Percentiles rank a stretch among this genome's conserved stretches.
These are phyloP conservation scores for Russula brevipes DNA, from an alignment of 768 basidiomycete species.

Conservation along the genomic window DNA sequence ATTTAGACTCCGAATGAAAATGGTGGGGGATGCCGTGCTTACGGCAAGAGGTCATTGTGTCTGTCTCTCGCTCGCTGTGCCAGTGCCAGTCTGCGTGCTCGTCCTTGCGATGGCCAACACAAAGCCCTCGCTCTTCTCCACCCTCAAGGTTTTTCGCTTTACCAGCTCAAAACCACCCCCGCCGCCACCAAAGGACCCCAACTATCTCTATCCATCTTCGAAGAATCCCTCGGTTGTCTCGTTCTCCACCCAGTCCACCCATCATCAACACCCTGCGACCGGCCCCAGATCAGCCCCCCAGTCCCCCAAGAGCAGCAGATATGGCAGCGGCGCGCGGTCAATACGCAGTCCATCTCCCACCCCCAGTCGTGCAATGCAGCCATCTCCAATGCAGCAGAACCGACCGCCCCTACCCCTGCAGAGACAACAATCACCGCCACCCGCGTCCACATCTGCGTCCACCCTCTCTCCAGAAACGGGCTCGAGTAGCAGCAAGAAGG, in stretches of 20 bases:
- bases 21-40: not conserved
- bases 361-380: conserved; percentile 14
- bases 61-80: not conserved
- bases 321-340: not conserved
- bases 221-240: conserved; percentile 16
- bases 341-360: conserved; percentile 17
- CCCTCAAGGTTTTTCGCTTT: conserved; percentile 24
- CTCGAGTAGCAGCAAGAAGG: conserved; percentile 4
- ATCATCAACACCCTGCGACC: not conserved
- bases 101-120: conserved; percentile 17
- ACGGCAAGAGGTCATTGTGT: not conserved
- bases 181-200: conserved; percentile 22
- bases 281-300: not conserved
- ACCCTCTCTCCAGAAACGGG: not conserved
- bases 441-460: not conserved
- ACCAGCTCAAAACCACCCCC: conserved; percentile 19
- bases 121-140: conserved; percentile 21
- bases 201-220: conserved; percentile 16
- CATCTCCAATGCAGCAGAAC: not conserved
- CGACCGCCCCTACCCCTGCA: not conserved
- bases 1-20: conserved; percentile 18
- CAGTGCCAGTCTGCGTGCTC: no score
- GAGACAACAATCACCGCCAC: not conserved
- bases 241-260: conserved; percentile 17
- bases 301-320: not conserved